phyloP scores from a whole-genome alignment of 2,329 filamentous ascomycete genomes.

The Colletotrichum endophyticum region DNA sequence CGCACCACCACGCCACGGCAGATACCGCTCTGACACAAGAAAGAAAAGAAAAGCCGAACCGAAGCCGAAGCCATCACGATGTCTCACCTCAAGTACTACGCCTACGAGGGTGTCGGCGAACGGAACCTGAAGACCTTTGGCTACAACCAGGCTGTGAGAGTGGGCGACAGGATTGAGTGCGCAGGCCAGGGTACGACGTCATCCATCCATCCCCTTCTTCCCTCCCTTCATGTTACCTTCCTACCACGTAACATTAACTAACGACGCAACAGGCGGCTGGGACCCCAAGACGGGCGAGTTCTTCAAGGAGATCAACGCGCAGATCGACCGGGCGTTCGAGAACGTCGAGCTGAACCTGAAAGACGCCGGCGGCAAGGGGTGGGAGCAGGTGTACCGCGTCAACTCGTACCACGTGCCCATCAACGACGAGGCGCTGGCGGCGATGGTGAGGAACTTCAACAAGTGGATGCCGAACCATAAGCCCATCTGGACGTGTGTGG shows the following conservation, averaged over 20 bases:
- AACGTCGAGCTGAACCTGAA: conserved; percentile 59
- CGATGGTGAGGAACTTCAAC: conserved; percentile 51
- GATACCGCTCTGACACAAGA: background rate
- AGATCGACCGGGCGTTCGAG: conserved; percentile 58
- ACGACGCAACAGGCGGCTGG: conserved; percentile 33
- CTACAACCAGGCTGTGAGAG: conserved; percentile 53
- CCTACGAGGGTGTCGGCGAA: conserved; percentile 37
- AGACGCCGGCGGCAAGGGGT: conserved; percentile 59
- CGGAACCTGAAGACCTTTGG: conserved; percentile 30
- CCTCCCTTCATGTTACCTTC: background rate
- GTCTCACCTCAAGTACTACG: conserved; percentile 35
- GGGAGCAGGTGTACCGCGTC: conserved; percentile 57
- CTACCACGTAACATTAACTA: background rate
- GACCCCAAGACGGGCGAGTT: conserved; percentile 27
- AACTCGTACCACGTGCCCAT: conserved; percentile 50
- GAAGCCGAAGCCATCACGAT: conserved; percentile 18
- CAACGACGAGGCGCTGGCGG: conserved; percentile 40
- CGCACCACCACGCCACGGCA: background rate
- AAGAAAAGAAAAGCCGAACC: too few species aligned
- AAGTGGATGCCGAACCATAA: conserved; percentile 57
- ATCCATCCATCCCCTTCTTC: background rate
- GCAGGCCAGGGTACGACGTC: conserved; percentile 47
- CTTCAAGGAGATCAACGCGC: conserved; percentile 41
- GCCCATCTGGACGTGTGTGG: conserved; percentile 60
- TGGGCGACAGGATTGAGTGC: conserved; percentile 51